Evolutionary conservation across 805 yeast species (phyloP).

Genomic region (Candida pini): DNA sequence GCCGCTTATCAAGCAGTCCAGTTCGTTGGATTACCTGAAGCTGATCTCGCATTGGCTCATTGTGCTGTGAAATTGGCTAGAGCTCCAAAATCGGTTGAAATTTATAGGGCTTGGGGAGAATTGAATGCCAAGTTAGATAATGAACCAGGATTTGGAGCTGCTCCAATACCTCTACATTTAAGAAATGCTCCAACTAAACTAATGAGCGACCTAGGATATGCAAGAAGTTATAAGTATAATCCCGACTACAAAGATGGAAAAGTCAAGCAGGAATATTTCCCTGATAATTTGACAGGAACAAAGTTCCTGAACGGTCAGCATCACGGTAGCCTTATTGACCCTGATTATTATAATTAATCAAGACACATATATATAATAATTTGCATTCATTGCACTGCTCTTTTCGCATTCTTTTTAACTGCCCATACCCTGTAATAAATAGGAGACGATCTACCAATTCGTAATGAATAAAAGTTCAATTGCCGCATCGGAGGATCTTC

Average conservation of each 20-base stretch:
- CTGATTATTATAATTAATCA: slow-evolving; percentile 29
- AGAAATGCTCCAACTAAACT: slow-evolving; percentile 92
- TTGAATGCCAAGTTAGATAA: slow-evolving; percentile 55
- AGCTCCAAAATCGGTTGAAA: slow-evolving; percentile 80
- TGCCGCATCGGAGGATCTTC: too few relatives aligned
- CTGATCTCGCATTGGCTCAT: slow-evolving; percentile 82
- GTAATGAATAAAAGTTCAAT: too few relatives aligned
- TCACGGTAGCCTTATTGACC: slow-evolving; percentile 44
- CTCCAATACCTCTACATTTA: slow-evolving; percentile 73
- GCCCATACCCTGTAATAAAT: too few relatives aligned
- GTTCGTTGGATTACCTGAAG: slow-evolving; percentile 92
- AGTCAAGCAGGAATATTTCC: slow-evolving; percentile 73
- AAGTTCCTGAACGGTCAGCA: slow-evolving; percentile 52
- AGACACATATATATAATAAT: background rate
- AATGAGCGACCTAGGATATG: slow-evolving; percentile 86
- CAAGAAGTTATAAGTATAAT: slow-evolving; percentile 80
- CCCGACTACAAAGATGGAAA: slow-evolving; percentile 72
- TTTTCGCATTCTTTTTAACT: too few relatives aligned
- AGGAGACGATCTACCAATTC: too few relatives aligned
- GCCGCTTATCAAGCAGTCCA: slow-evolving; percentile 83
- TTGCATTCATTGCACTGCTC: background rate
- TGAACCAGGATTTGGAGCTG: slow-evolving; percentile 53
- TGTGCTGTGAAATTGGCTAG: slow-evolving; percentile 86
- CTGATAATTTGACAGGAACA: slow-evolving; percentile 45
- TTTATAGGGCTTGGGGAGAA: slow-evolving; percentile 72